phyloP scores from a whole-genome alignment of 2,329 filamentous ascomycete genomes.

The Trichothecium sympodiale region DNA sequence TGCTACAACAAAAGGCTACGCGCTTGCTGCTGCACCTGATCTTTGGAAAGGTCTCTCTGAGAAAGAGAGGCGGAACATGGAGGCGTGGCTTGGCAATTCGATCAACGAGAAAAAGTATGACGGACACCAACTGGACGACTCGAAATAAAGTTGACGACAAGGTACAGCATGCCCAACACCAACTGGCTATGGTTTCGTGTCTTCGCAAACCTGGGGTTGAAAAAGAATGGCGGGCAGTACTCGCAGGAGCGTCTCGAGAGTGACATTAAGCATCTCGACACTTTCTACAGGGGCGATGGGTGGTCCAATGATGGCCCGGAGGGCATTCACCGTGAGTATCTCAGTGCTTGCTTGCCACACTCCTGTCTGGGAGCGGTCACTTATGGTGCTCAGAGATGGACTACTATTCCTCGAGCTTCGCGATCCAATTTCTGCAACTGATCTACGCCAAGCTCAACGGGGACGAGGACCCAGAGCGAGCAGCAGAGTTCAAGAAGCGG shows the following conservation, averaged over 20 bases:
- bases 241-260: constrained; percentile 58
- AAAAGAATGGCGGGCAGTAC: constrained; percentile 62
- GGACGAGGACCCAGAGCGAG: constrained; percentile 53
- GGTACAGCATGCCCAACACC: constrained; percentile 53
- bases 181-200: constrained; percentile 75
- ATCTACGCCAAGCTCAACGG: constrained; percentile 63
- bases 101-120: constrained; percentile 65
- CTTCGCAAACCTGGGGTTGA: constrained; percentile 69
- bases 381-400: constrained; percentile 50
- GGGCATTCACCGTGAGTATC: constrained; percentile 51
- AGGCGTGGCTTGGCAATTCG: constrained; percentile 59
- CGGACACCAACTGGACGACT: background rate
- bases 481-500: constrained; percentile 57
- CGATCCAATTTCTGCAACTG: constrained; percentile 70
- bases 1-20: constrained; percentile 53
- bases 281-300: constrained; percentile 70
- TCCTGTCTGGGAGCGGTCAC: background rate
- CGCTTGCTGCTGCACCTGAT: constrained; percentile 55
- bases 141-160: background rate
- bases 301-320: constrained; percentile 77
- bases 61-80: constrained; percentile 53
- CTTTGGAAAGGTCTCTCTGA: constrained; percentile 57
- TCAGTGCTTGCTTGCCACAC: no score
- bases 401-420: constrained; percentile 75
- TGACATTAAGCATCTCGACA: constrained; percentile 68